Conservation (phyloP, 1,284 basidiomycete species). For the Meripilus lineatus region DNA sequence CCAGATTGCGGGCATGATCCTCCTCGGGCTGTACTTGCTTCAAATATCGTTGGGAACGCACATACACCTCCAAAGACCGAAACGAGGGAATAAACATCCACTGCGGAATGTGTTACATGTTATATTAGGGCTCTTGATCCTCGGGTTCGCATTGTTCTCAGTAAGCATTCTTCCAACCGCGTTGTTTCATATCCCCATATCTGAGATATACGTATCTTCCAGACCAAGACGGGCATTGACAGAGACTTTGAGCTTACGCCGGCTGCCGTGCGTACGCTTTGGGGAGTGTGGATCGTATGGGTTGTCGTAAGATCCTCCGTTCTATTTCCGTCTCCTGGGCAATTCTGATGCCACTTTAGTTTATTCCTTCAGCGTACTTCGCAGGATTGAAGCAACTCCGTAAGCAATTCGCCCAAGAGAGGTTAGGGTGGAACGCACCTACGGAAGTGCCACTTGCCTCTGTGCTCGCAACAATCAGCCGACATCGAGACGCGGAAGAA, state of each 20-base stretch:
- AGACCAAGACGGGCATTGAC: conserved; percentile 13
- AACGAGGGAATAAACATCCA: conserved; percentile 34
- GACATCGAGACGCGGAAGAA: too few relatives aligned
- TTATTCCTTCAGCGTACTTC: conserved; percentile 39
- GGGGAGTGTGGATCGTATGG: conserved; percentile 9
- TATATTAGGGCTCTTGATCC: conserved; percentile 38
- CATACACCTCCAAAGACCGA: conserved; percentile 42
- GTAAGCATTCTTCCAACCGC: conserved; percentile 22
- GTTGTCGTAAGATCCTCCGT: conserved; percentile 6
- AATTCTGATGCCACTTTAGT: conserved; percentile 24
- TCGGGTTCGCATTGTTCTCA: conserved; percentile 44
- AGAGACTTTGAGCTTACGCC: conserved; percentile 4
- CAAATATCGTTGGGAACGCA: conserved; percentile 54
- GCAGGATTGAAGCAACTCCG: conserved; percentile 41
- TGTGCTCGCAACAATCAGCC: neutral
- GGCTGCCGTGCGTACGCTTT: conserved; percentile 3
- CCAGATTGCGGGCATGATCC: conserved; percentile 49
- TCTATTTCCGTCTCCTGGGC: neutral
- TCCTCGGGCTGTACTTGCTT: conserved; percentile 49
- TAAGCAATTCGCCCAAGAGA: conserved; percentile 45
- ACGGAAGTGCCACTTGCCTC: conserved; percentile 3
- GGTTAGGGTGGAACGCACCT: conserved; percentile 23
- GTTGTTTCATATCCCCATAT: neutral
- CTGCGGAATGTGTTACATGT: conserved; percentile 48
- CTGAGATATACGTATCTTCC: neutral